Conservation (phyloP, 495 filamentous ascomycete species). For the Letharia columbiana region DNA sequence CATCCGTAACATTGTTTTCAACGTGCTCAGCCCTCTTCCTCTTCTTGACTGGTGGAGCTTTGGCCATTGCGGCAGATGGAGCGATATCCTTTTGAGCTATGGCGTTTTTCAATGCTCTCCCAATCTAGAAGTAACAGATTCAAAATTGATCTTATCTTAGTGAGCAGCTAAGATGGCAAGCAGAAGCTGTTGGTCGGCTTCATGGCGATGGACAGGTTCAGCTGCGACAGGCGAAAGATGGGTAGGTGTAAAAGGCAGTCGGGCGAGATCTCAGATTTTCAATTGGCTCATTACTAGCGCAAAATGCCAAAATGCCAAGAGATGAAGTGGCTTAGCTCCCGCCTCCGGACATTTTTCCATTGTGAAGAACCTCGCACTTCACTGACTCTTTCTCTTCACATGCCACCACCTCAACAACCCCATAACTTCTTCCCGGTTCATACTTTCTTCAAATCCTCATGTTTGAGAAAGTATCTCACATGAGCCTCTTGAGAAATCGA, state of each 20-base stretch:
- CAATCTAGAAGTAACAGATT: neutral
- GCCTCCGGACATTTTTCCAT: neutral
- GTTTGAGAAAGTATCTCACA: constrained; percentile 11
- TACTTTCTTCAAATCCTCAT: constrained; percentile 2
- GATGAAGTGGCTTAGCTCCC: neutral
- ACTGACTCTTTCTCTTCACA: neutral
- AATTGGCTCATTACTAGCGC: neutral
- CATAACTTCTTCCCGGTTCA: neutral
- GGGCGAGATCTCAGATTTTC: neutral
- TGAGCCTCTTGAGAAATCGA: constrained; percentile 26
- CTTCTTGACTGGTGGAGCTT: neutral
- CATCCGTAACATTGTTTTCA: neutral
- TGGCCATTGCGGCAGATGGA: neutral
- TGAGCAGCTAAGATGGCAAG: neutral
- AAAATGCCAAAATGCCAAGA: neutral
- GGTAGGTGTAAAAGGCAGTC: neutral
- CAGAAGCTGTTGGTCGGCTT: neutral
- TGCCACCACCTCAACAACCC: neutral
- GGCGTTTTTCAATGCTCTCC: neutral
- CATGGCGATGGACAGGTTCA: neutral
- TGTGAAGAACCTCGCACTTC: constrained; percentile 1
- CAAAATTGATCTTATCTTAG: neutral
- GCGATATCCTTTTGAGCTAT: neutral
- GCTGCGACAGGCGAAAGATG: too few relatives aligned
- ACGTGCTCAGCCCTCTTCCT: neutral